A percentile compares a stretch with the other conserved stretches of the same genome.
Evolutionary conservation across 2,329 filamentous ascomycete species (phyloP).

Genomic region (Neonectria hederae): DNA sequence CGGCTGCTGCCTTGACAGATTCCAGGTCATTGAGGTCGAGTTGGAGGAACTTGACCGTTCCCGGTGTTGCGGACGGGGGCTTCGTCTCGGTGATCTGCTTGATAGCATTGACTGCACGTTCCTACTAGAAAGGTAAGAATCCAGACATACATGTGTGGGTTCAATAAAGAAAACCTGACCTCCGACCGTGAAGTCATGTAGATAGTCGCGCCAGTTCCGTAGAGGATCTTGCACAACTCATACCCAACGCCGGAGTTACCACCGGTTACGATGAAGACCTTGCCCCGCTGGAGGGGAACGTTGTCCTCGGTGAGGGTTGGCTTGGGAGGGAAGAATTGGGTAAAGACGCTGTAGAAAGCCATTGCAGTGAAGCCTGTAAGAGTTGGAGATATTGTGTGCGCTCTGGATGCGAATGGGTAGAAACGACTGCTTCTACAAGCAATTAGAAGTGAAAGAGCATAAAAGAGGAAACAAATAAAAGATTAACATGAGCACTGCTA

Average conservation of each 20-base stretch:
- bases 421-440: too few species aligned
- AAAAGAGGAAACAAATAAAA: not conserved
- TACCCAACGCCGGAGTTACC: constrained; percentile 55
- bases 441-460: not conserved
- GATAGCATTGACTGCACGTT: constrained; percentile 43
- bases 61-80: constrained; percentile 17
- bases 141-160: not conserved
- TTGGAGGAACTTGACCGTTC: constrained; percentile 46
- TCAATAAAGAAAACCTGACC: not conserved
- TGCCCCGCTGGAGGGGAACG: constrained; percentile 39
- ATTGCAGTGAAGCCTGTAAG: not conserved
- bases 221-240: constrained; percentile 63
- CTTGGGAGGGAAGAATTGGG: constrained; percentile 25
- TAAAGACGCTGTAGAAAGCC: constrained; percentile 21
- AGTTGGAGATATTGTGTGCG: not conserved
- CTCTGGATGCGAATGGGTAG: not conserved
- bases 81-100: constrained; percentile 36
- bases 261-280: constrained; percentile 59
- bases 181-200: constrained; percentile 60
- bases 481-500: not conserved
- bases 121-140: constrained; percentile 7
- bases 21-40: constrained; percentile 54
- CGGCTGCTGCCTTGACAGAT: constrained; percentile 50
- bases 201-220: constrained; percentile 60
- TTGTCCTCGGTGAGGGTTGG: constrained; percentile 41